These are phyloP conservation scores for Neurospora sp. DNA, from an alignment of 495 filamentous ascomycete genomes.

Conservation along the genomic window DNA sequence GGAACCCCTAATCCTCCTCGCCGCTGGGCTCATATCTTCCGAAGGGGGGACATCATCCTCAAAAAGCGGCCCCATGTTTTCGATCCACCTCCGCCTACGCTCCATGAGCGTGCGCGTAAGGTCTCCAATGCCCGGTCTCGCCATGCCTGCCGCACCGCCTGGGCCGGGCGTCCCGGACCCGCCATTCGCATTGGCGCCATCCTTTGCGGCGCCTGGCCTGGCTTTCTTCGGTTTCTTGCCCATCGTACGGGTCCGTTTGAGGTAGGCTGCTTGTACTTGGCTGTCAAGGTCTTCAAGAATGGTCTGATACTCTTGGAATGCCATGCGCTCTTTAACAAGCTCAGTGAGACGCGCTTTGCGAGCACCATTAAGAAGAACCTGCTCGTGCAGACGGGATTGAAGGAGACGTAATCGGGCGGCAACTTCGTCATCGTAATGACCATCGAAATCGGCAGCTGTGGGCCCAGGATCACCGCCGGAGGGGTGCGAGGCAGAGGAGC, in stretches of 20 bases:
- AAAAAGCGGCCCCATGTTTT: constrained; percentile 79
- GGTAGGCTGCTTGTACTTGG: constrained; percentile 89
- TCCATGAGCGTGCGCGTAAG: constrained; percentile 85
- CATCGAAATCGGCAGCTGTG: constrained; percentile 58
- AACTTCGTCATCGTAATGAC: constrained; percentile 88
- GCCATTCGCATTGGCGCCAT: constrained; percentile 35
- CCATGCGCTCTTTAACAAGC: constrained; percentile 81
- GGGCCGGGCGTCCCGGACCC: constrained; percentile 43
- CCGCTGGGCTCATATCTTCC: background rate
- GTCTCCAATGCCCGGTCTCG: constrained; percentile 81
- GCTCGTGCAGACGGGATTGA: constrained; percentile 69
- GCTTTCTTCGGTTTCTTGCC: constrained; percentile 88
- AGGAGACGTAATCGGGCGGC: constrained; percentile 78
- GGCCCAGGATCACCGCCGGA: constrained; percentile 12
- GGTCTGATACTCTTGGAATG: constrained; percentile 88
- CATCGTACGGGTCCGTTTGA: constrained; percentile 91
- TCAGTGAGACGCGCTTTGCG: constrained; percentile 78
- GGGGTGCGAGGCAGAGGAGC: constrained; percentile 9
- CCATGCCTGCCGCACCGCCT: constrained; percentile 42
- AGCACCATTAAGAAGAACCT: constrained; percentile 77
- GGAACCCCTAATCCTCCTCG: background rate
- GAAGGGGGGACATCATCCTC: constrained; percentile 43
- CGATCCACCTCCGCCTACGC: constrained; percentile 72
- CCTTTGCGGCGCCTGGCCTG: constrained; percentile 53
- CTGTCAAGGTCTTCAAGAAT: constrained; percentile 94